Conservation (phyloP, 306 rosid genomes). For the Quercus dentata region DNA sequence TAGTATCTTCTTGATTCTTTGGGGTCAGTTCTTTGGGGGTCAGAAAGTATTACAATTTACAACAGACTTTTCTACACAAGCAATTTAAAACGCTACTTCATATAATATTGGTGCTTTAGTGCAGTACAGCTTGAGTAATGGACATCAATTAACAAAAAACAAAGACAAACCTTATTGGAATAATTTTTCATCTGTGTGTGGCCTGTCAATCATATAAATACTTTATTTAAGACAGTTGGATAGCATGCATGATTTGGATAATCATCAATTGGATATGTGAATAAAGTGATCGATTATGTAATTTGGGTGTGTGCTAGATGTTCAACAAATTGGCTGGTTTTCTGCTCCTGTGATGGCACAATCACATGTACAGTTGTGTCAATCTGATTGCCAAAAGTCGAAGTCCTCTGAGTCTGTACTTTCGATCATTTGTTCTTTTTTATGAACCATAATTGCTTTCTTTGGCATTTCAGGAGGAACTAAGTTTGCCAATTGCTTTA, state of each 20-base stretch:
- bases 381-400: neutral
- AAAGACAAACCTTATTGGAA: neutral
- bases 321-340: neutral
- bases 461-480: constrained; percentile 74
- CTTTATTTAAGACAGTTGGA: neutral
- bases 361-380: neutral
- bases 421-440: constrained; percentile 1
- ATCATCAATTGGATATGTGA: neutral
- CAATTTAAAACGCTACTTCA: neutral
- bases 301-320: neutral
- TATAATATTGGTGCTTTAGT: neutral
- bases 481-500: constrained; percentile 81
- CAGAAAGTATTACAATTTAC: neutral
- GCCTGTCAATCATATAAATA: neutral
- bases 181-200: neutral
- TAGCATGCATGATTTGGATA: neutral
- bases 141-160: neutral
- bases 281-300: neutral
- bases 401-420: neutral
- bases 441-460: constrained; percentile 12
- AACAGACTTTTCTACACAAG: neutral
- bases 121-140: neutral
- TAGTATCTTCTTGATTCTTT: neutral
- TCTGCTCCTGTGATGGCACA: neutral
- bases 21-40: neutral